Conservation (phyloP, 1,284 basidiomycete species). For the Laetiporus sulphureus region DNA sequence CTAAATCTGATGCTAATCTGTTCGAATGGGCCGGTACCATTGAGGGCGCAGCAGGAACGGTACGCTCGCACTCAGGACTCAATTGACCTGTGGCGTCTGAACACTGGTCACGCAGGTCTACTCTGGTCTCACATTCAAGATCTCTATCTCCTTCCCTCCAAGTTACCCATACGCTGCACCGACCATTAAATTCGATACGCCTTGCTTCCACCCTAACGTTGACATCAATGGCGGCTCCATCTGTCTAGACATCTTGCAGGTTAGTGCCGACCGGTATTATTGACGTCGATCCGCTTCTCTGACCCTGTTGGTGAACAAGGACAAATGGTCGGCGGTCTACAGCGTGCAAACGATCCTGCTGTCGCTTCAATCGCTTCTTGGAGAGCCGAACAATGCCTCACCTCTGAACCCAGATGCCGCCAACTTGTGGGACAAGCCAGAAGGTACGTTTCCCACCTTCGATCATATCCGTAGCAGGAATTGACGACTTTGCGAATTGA, state of each 20-base stretch:
- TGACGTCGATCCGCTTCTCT: no score
- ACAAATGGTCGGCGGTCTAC: slow-evolving; percentile 88
- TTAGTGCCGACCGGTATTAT: no score
- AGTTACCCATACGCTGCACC: slow-evolving; percentile 84
- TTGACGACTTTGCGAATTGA: neutral
- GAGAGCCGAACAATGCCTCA: slow-evolving; percentile 86
- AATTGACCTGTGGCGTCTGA: no score
- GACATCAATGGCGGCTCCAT: slow-evolving; percentile 75
- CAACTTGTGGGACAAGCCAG: slow-evolving; percentile 62
- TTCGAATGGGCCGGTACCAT: slow-evolving; percentile 84
- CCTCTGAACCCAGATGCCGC: slow-evolving; percentile 82
- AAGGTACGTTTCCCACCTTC: slow-evolving; percentile 42
- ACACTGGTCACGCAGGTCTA: slow-evolving; percentile 77
- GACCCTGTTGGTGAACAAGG: no score
- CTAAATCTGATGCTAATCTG: slow-evolving; percentile 73
- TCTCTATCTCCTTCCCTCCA: slow-evolving; percentile 74
- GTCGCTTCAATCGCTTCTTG: slow-evolving; percentile 76
- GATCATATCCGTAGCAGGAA: neutral
- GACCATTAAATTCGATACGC: slow-evolving; percentile 73
- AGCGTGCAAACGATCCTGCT: slow-evolving; percentile 83
- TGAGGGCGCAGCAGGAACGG: slow-evolving; percentile 71
- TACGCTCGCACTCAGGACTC: no score
- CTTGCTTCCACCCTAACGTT: slow-evolving; percentile 84
- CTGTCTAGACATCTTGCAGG: slow-evolving; percentile 81
- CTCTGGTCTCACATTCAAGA: slow-evolving; percentile 68